Evolutionary conservation across 2,329 filamentous ascomycete genomes (phyloP).

Genomic region (Apiospora arundinis): DNA sequence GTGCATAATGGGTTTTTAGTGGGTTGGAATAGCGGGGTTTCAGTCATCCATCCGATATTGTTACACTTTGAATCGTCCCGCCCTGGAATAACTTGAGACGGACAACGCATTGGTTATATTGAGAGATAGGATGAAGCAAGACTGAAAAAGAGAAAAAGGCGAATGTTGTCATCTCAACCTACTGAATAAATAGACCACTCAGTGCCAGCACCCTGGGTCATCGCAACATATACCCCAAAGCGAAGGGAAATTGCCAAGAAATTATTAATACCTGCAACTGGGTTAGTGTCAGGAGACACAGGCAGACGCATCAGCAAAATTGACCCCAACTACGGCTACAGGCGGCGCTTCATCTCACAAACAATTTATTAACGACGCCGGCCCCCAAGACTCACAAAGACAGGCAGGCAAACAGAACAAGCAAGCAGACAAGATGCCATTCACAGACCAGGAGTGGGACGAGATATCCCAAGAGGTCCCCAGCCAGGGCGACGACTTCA

Average conservation of each 20-base stretch:
- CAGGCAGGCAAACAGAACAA: not conserved
- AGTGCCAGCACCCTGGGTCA: not conserved
- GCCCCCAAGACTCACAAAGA: not conserved
- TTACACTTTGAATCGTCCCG: conserved; percentile 7
- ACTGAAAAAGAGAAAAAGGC: not conserved
- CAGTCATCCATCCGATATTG: conserved; percentile 4
- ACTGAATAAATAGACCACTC: not conserved
- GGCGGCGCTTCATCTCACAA: not conserved
- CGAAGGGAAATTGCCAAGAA: not conserved
- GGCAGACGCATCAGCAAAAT: conserved; percentile 7
- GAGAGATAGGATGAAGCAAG: not conserved
- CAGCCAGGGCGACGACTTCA: conserved; percentile 70
- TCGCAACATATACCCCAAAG: not conserved
- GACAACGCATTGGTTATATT: conserved; percentile 12
- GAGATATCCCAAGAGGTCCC: conserved; percentile 64
- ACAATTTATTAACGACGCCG: not conserved
- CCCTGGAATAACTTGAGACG: not conserved
- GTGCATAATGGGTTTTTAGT: conserved; percentile 2
- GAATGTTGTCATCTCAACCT: not conserved
- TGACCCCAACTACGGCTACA: not conserved
- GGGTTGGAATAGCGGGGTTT: not conserved
- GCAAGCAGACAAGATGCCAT: conserved; percentile 24
- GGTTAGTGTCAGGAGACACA: conserved; percentile 10
- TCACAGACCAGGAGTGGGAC: conserved; percentile 63
- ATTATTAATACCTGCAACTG: conserved; percentile 11